Percentiles rank a stretch among this genome's conserved stretches.
Conservation (phyloP, 129 eudicot genomes). For the Erigeron canadensis region DNA sequence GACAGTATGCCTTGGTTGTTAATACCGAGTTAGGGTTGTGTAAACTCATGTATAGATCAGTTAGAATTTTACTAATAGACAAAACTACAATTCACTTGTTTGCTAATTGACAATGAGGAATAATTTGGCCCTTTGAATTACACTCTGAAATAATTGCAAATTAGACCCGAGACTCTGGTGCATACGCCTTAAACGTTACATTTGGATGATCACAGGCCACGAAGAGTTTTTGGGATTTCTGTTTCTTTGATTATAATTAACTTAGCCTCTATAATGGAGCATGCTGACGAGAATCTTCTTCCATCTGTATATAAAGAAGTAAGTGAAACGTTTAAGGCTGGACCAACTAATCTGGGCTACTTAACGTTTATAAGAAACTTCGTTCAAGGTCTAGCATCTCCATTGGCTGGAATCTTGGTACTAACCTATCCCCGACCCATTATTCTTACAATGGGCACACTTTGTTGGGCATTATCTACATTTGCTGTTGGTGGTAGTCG, state of each 20-base stretch:
- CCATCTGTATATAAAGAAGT: conserved; percentile 97
- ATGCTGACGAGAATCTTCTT: conserved; percentile 91
- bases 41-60: too few species aligned
- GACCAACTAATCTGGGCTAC: conserved; percentile 88
- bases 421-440: conserved; percentile 76
- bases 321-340: conserved; percentile 76
- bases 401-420: conserved; percentile 77
- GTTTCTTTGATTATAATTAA: conserved; percentile 77
- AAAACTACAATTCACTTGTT: too few species aligned
- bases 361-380: conserved; percentile 74
- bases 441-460: conserved; percentile 73
- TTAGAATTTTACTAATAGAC: too few species aligned
- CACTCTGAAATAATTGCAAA: too few species aligned
- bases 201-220: conserved; percentile 39
- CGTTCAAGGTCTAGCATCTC: conserved; percentile 82
- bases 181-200: too few species aligned
- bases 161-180: too few species aligned
- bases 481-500: conserved; percentile 85
- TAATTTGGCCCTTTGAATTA: too few species aligned
- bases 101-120: too few species aligned
- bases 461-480: conserved; percentile 90
- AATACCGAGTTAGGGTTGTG: too few species aligned
- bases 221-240: conserved; percentile 69
- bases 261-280: conserved; percentile 89
- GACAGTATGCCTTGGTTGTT: too few species aligned